Base-by-base conservation (phyloP, 2,329 filamentous ascomycete genomes). In the Bipolaris cookei region DNA sequence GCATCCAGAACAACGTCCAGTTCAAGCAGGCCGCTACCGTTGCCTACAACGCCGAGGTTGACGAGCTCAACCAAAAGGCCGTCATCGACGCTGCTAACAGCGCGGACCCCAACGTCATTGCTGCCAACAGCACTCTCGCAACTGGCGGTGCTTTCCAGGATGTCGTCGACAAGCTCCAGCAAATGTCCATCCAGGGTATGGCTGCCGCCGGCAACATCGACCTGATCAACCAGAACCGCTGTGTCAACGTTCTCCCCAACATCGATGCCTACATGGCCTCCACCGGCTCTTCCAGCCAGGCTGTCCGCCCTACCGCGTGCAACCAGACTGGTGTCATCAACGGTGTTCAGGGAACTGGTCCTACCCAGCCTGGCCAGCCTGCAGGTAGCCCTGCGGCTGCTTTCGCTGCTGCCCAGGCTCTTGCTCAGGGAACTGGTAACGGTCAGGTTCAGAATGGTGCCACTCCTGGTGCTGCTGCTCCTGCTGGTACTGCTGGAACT, bases 21-120 rank as follows among this genome's bases (percentile, higher is more conserved):
- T 77, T 77, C 68, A 76, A 74, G 63, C 68, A 72, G 47, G 73
- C 73, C 42, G 74, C 74, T 30, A 66, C 67, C 7, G 74, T 74
- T 13, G 74, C 74, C 14, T 74, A 66, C 66, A 75, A 75, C 54
- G 74, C 74, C 42, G 74, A 77, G 57, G 72, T 76, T 18, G 74
- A 77, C 44, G 74, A 77, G 59, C 70, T 77, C 44, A 73, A 64
- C 54, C 73, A 76, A 61, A 77, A 77, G 64, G 73, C 71, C 43
- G 70, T 73, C 55, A 73, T 76, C 50, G 74, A 76, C 43, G 61
- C 63, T 25, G 69, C 68, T 37, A 67, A 70, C 45, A 60, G 64
- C 41, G 25, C 50, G 14, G 43, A 64, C 48, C 67, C 70, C 44
- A 70, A 70, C 16, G 70, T 77, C 47, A 66, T 69, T 43, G 69